phyloP scores from a whole-genome alignment of 192 early-diverging fungal genomes.

The Backusella morwellensis region DNA sequence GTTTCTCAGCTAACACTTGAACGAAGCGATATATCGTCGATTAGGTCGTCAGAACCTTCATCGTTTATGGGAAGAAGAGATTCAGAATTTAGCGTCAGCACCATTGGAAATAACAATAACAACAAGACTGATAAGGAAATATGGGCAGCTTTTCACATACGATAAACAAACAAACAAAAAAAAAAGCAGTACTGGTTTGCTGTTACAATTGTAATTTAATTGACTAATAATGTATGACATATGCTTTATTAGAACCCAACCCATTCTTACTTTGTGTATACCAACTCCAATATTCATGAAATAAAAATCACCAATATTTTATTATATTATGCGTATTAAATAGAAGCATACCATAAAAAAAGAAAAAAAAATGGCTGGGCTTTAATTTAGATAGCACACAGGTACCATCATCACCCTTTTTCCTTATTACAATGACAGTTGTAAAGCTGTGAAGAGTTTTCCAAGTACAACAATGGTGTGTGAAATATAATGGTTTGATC shows the following conservation, averaged over 20 bases:
- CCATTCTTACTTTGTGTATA: background rate
- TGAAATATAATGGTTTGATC: background rate
- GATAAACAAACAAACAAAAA: background rate
- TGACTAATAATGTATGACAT: background rate
- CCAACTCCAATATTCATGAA: background rate
- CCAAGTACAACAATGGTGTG: background rate
- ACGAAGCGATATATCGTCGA: background rate
- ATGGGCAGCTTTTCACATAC: background rate
- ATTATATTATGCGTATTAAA: background rate
- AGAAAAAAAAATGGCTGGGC: background rate
- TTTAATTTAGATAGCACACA: background rate
- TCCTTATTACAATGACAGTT: background rate
- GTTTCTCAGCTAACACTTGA: background rate
- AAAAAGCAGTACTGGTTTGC: background rate
- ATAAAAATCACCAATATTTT: background rate
- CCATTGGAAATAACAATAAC: background rate
- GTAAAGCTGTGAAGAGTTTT: background rate
- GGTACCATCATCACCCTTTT: background rate
- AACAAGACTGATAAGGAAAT: slow-evolving; percentile 3
- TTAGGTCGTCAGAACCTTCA: background rate
- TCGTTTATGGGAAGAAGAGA: background rate
- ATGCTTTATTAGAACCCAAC: background rate
- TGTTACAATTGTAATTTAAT: background rate
- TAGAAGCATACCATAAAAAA: background rate
- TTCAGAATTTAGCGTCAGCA: background rate